Evolutionary conservation across 2,329 filamentous ascomycete genomes (phyloP), one percentile per base, ranked within the genome.

Genomic region (Fusarium sp.): DNA sequence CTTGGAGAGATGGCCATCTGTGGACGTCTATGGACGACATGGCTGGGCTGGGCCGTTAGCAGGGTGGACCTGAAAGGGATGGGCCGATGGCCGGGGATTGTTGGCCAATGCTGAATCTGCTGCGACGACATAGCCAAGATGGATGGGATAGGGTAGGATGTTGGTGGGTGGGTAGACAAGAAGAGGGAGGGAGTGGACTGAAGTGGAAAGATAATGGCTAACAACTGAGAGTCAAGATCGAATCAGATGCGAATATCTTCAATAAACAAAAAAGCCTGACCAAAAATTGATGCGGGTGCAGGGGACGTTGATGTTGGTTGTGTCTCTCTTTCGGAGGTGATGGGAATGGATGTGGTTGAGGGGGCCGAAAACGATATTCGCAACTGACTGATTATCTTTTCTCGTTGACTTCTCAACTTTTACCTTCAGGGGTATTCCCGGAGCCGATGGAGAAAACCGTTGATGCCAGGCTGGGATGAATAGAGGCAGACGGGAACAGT

Each of bases 41-140:
- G 57, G 42, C 56, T 45, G 44, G 51, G 53, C 64, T 69, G 51
- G 49, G 58, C 64, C 65, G 69, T 73, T 72, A 46, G 69, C 52
- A 45, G 47, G 57, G 72, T 73, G 72, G 72, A 57, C 49, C 64
- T 73, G 67, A 67, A 63, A 71, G 72, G 61, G 62, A 72, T 73
- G 70, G 68, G 66, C 72, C 68, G 72, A 68, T 64, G 67, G 57
- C 67, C 59, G 54, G 50, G 55, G 56, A 56, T 56, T 52, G 38
- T 63, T 59, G 49, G 50, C 52, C 59, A 67, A 73, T 65, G 51
- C 65, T 65, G 62, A 65, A 59, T 61, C 60, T 61, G 21, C 47
- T 61, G 34, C 52, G 57, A 67, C 42, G 28, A 39, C 28, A 21
- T 55, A 51, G 31, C 58, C 40, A 40, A 39, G 39, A 45, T 33